Base-by-base conservation (phyloP, 768 basidiomycete genomes). In the Psilocybe subaeruginosa region DNA sequence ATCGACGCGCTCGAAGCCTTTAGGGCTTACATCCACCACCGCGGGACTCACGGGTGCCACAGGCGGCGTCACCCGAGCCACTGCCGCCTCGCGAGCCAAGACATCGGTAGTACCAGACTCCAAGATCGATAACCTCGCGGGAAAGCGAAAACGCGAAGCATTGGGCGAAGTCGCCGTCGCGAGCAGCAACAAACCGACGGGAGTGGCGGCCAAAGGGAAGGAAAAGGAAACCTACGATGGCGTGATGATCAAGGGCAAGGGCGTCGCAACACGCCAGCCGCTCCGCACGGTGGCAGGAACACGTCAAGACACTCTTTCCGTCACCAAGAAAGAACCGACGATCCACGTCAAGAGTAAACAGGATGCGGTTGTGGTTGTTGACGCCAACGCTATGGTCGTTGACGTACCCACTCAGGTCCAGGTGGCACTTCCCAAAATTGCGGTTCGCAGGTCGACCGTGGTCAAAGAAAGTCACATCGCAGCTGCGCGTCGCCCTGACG, bases 91-190 rank as follows among this genome's bases (percentile, higher is more conserved):
- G 52, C 76, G 80, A 67, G 80, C 84, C 30, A 87, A 86, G 73
- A 70, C 77, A 46, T 72, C 78, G 70, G 64, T 71, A 71, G 52
- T 71, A 64, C 8, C 47, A 29, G 72, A 53, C 73, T 75, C 63
- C 51, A 81, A 85, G 63, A 67, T 72, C 19, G 87, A 89, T 30
- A 71, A 74, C 8, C 76, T 78, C 35, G 80, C 80, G 3, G 86
- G 83, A 53, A 92, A 93, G 73, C 83, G 92, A 64, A 93, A 93
- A 73, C 89, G 93, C 46, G 88, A 89, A 53, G 91, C 91, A 0
- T 78, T 94, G 29, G 88, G 86, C 33, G 92, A 94, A 72, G 89
- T 92, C 46, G 82, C 86, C 7, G 77, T 74, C 11, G 69, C 77
- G 19, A 76, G 71, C 62, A 86, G 29, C 19, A 57, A 87, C 68